Conservation (phyloP, 164 flowering plant genomes). For the Sedum album region DNA sequence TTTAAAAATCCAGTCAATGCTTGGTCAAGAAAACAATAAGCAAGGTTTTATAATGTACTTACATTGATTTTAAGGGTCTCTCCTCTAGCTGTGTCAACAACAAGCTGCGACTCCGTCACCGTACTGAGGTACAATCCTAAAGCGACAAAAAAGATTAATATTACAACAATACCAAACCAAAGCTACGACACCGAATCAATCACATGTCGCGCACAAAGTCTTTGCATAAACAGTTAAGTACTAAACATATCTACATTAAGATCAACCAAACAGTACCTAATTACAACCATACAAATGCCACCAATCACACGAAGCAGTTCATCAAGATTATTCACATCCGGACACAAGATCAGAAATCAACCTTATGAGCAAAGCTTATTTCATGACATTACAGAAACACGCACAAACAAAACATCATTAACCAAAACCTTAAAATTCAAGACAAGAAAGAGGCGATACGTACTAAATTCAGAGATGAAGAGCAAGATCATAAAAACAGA, state of each 20-base stretch:
- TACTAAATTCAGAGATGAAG: constrained; percentile 66
- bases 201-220: not conserved
- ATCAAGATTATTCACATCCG: not conserved
- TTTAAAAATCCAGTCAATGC: no score
- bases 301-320: not conserved
- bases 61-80: constrained; percentile 42
- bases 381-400: no score
- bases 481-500: constrained; percentile 59
- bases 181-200: not conserved
- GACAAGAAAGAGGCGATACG: not conserved
- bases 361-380: not conserved
- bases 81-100: constrained; percentile 61
- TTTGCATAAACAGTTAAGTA: not conserved
- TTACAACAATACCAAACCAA: not conserved
- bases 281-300: not conserved
- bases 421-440: constrained; percentile 6
- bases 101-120: constrained; percentile 44
- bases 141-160: not conserved
- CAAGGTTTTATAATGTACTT: constrained; percentile 3
- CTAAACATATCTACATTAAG: not conserved
- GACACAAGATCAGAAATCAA: not conserved
- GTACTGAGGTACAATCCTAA: constrained; percentile 47
- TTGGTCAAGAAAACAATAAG: not conserved
- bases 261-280: not conserved
- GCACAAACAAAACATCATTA: not conserved